Conservation (phyloP, 1,284 basidiomycete species). For the Leccinum glutinopallens region DNA sequence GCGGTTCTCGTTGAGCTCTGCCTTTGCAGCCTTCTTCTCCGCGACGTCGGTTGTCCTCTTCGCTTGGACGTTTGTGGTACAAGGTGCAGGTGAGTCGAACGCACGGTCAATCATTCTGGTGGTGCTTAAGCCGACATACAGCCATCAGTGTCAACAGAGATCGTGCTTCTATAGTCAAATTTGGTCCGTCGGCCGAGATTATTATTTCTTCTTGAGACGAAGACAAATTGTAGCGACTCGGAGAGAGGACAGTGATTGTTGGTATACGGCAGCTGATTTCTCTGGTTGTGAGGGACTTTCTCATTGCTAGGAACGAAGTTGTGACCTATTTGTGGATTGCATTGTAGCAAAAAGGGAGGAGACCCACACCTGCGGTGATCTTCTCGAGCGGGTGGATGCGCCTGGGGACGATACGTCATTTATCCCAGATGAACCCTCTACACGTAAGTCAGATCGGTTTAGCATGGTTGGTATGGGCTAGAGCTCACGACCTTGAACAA, state of each 20-base stretch:
- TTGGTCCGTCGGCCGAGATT: slow-evolving; percentile 8
- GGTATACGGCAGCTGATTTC: background rate
- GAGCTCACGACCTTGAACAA: background rate
- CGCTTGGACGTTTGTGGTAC: slow-evolving; percentile 14
- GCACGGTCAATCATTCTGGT: background rate
- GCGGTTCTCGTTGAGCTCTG: slow-evolving; percentile 2
- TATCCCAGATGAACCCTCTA: background rate
- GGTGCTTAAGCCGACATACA: slow-evolving; percentile 7
- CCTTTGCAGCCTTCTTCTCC: slow-evolving; percentile 4
- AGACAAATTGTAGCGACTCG: background rate
- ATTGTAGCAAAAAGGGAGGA: slow-evolving; percentile 5
- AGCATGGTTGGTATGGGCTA: background rate
- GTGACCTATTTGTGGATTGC: background rate
- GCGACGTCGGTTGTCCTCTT: slow-evolving; percentile 3
- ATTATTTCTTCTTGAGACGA: background rate
- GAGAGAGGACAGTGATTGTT: background rate
- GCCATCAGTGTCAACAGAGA: slow-evolving; percentile 9
- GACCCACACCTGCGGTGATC: background rate
- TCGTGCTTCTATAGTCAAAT: background rate
- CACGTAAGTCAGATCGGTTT: slow-evolving; percentile 6
- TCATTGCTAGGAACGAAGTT: background rate
- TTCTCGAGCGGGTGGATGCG: background rate
- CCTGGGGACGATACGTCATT: slow-evolving; percentile 2
- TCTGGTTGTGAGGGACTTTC: slow-evolving; percentile 2
- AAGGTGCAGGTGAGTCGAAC: slow-evolving; percentile 19